phyloP scores from a whole-genome alignment of 495 filamentous ascomycete species.

The Pyrenopolyporus hunteri region DNA sequence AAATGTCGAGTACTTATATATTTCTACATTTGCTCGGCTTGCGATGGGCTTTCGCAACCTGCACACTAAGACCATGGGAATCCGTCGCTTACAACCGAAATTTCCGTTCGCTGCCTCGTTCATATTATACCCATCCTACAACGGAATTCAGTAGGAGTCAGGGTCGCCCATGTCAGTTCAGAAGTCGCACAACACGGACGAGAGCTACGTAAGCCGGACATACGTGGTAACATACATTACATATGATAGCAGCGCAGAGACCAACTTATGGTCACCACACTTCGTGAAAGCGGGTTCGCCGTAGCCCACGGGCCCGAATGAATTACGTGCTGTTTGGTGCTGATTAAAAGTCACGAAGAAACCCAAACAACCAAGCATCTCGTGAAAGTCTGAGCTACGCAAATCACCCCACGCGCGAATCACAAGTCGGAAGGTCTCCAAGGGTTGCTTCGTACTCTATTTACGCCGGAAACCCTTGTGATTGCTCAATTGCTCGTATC shows the following conservation, averaged over 20 bases:
- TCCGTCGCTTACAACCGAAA: too few species aligned
- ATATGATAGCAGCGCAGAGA: slow-evolving; percentile 19
- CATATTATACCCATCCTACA: too few species aligned
- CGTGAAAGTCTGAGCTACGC: slow-evolving; percentile 28
- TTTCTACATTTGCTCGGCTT: too few species aligned
- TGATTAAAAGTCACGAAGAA: slow-evolving; percentile 26
- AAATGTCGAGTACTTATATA: too few species aligned
- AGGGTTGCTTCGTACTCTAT: slow-evolving; percentile 27
- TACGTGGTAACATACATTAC: background rate
- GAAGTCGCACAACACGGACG: too few species aligned
- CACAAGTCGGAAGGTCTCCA: slow-evolving; percentile 32
- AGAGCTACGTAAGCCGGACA: background rate
- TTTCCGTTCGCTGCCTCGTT: too few species aligned
- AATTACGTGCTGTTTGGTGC: slow-evolving; percentile 4
- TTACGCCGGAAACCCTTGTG: slow-evolving; percentile 29
- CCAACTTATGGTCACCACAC: slow-evolving; percentile 6
- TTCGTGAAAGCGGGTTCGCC: slow-evolving; percentile 26
- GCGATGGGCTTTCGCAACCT: too few species aligned
- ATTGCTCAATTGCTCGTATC: slow-evolving; percentile 42
- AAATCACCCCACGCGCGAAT: slow-evolving; percentile 36
- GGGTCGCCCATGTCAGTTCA: too few species aligned
- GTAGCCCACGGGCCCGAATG: slow-evolving; percentile 5
- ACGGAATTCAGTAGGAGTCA: too few species aligned
- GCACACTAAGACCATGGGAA: too few species aligned
- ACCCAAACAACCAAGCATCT: slow-evolving; percentile 25